Conservation (phyloP, 192 early-diverging fungal genomes). For the Podila minutissima region DNA sequence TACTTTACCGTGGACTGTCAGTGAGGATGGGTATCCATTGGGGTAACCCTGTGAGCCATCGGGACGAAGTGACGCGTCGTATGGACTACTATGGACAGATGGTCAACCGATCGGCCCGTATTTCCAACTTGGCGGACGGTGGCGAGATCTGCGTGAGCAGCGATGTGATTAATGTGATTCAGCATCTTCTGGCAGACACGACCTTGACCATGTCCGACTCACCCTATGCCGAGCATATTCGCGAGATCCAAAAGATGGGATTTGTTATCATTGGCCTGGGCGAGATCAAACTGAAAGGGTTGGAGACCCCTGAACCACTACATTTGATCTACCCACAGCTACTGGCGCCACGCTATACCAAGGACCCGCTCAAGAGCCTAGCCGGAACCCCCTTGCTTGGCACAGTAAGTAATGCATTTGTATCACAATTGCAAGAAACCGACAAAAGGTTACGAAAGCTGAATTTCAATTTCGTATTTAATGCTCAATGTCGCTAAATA, state of each 20-base stretch:
- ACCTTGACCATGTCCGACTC: conserved; percentile 24
- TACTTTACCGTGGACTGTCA: conserved; percentile 86
- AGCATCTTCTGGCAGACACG: conserved; percentile 30
- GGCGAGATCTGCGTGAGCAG: conserved; percentile 90
- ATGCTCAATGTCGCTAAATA: background rate
- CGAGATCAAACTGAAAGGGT: conserved; percentile 86
- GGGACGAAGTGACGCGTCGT: conserved; percentile 89
- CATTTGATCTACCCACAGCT: conserved; percentile 61
- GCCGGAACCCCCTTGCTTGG: conserved; percentile 6
- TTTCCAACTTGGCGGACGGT: conserved; percentile 86
- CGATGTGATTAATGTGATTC: conserved; percentile 66
- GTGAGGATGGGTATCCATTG: conserved; percentile 96
- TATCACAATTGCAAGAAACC: background rate
- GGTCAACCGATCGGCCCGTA: conserved; percentile 88
- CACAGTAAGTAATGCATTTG: conserved; percentile 48
- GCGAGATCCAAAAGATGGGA: conserved; percentile 69
- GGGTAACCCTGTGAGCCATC: conserved; percentile 86
- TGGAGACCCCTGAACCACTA: conserved; percentile 88
- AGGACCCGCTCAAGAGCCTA: conserved; percentile 22
- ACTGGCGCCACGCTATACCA: conserved; percentile 10
- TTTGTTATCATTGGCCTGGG: conserved; percentile 79
- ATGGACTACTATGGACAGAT: conserved; percentile 98
- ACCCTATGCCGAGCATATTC: conserved; percentile 29
- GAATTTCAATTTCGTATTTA: background rate
- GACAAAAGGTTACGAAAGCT: background rate